Conservation (phyloP, 768 basidiomycete species). For the Russula griseocarnosa region DNA sequence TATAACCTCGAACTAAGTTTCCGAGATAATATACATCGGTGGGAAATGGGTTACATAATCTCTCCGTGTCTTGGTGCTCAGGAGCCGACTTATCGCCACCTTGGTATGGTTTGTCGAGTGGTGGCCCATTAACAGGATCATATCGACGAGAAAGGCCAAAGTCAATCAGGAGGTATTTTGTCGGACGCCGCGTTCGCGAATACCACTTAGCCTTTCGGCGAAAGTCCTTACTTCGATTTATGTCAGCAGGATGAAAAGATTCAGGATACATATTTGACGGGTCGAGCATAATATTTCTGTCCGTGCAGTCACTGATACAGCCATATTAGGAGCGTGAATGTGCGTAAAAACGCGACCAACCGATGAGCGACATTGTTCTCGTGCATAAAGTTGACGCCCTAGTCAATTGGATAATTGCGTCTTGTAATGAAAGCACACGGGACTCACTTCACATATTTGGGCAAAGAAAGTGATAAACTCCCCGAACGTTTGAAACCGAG, state of each 20-base stretch:
- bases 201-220: constrained; percentile 13
- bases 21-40: constrained; percentile 32
- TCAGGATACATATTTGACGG: constrained; percentile 21
- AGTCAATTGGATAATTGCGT: too few species aligned
- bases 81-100: constrained; percentile 32
- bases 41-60: constrained; percentile 28
- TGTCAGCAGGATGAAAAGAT: constrained; percentile 15
- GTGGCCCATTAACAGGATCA: constrained; percentile 2
- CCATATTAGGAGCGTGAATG: not conserved
- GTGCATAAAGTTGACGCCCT: constrained; percentile 24
- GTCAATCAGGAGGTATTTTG: constrained; percentile 33
- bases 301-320: constrained; percentile 10
- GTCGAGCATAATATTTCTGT: constrained; percentile 19
- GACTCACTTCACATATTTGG: constrained; percentile 38
- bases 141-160: constrained; percentile 33
- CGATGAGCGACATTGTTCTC: constrained; percentile 23
- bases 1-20: constrained; percentile 28
- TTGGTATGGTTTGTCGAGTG: constrained; percentile 22
- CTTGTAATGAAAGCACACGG: not conserved
- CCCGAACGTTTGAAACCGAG: constrained; percentile 35
- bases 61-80: constrained; percentile 19
- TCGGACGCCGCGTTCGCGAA: constrained; percentile 30
- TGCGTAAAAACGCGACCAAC: not conserved
- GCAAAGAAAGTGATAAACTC: constrained; percentile 36
- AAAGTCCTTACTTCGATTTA: constrained; percentile 2